Percentiles rank a stretch among this genome's conserved stretches.
Evolutionary conservation across 495 filamentous ascomycete species (phyloP).

Genomic region (Xylaria cubensis): DNA sequence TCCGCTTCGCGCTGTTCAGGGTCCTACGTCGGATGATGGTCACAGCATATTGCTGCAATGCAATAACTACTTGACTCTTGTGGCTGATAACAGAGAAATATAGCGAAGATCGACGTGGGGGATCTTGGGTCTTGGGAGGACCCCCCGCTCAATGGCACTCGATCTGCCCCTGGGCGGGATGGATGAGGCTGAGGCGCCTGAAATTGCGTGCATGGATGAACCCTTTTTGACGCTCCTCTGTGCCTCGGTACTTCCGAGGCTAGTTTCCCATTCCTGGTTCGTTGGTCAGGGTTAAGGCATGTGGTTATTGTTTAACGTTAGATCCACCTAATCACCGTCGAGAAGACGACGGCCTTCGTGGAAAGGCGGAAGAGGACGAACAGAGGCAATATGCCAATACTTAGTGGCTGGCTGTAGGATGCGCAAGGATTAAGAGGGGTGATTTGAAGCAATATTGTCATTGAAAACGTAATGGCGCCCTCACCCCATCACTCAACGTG

Average conservation of each 20-base stretch:
- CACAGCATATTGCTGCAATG: neutral
- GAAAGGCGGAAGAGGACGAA: neutral
- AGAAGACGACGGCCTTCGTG: neutral
- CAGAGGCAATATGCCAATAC: neutral
- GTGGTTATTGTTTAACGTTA: neutral
- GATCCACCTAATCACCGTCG: conserved; percentile 1
- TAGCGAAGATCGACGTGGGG: conserved; percentile 19
- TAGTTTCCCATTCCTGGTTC: neutral
- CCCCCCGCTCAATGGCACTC: conserved; percentile 10
- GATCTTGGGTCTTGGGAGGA: neutral
- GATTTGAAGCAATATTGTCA: neutral
- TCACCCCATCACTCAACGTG: neutral
- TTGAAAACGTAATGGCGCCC: neutral
- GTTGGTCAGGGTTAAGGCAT: neutral
- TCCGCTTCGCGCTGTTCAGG: conserved; percentile 13
- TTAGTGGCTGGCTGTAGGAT: conserved; percentile 2
- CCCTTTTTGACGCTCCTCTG: neutral
- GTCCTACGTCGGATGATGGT: conserved; percentile 2
- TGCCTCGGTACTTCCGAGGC: conserved; percentile 21
- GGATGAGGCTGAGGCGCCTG: conserved; percentile 26
- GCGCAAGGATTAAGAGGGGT: neutral
- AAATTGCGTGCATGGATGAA: conserved; percentile 23
- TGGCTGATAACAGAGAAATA: conserved; percentile 4
- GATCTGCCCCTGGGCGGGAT: conserved; percentile 21
- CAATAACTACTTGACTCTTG: neutral